phyloP scores from a whole-genome alignment of 768 basidiomycete species.

The Boletales sp. region DNA sequence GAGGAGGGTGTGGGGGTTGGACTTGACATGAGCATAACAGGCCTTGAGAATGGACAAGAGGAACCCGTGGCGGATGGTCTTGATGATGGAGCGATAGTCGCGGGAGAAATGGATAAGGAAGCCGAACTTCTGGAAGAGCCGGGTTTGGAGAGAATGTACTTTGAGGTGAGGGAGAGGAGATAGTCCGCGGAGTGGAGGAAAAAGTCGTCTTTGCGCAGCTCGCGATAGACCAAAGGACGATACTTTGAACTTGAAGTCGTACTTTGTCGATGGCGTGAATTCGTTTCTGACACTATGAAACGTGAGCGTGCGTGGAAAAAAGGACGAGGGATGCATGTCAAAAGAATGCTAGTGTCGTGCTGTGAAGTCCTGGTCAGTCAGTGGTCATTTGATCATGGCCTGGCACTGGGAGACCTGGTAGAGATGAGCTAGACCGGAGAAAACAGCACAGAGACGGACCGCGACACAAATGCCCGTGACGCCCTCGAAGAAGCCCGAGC shows the following conservation, averaged over 20 bases:
- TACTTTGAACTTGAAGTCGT: slow-evolving; percentile 99
- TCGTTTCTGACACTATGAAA: slow-evolving; percentile 89
- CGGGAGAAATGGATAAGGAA: slow-evolving; percentile 99
- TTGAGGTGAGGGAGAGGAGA: slow-evolving; percentile 91
- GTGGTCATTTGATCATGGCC: slow-evolving; percentile 84
- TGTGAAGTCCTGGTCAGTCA: slow-evolving; percentile 83
- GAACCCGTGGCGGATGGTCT: slow-evolving; percentile 96
- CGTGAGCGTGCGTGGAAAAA: slow-evolving; percentile 1
- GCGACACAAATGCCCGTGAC: slow-evolving; percentile 96
- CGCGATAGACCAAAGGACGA: slow-evolving; percentile 96
- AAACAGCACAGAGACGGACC: slow-evolving; percentile 42
- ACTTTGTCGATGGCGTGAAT: slow-evolving; percentile 94
- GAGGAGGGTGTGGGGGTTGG: slow-evolving; percentile 90
- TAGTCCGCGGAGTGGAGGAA: slow-evolving; percentile 97
- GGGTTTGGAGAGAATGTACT: slow-evolving; percentile 96
- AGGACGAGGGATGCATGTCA: slow-evolving; percentile 62
- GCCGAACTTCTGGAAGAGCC: slow-evolving; percentile 98
- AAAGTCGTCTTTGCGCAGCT: slow-evolving; percentile 91
- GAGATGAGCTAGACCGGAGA: slow-evolving; percentile 1
- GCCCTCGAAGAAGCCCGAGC: too few relatives aligned
- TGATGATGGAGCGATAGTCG: slow-evolving; percentile 99
- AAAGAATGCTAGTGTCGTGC: slow-evolving; percentile 95
- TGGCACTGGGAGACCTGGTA: slow-evolving; percentile 91
- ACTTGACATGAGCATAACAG: slow-evolving; percentile 83
- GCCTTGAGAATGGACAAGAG: slow-evolving; percentile 76